These are phyloP conservation scores for Cladosporium sp. DNA, from an alignment of 2,329 filamentous ascomycete genomes.

Conservation along the genomic window DNA sequence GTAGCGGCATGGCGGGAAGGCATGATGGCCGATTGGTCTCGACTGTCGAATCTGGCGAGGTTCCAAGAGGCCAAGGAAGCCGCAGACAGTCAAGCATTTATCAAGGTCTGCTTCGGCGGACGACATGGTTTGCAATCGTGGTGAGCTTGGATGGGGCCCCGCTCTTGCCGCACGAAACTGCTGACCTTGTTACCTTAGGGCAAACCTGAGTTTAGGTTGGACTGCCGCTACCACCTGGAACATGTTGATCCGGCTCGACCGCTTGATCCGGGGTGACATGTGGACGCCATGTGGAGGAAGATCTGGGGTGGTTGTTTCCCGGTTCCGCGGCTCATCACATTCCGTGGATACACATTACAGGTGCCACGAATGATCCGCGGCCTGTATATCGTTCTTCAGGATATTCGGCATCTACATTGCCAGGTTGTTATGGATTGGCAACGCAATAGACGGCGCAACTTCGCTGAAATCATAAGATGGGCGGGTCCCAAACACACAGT, in stretches of 20 bases:
- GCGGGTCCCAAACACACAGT: neutral
- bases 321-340: neutral
- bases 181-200: neutral
- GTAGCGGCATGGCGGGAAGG: slow-evolving; percentile 18
- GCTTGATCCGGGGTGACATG: slow-evolving; percentile 3
- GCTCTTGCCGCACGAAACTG: neutral
- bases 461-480: slow-evolving; percentile 10
- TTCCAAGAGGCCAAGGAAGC: slow-evolving; percentile 10
- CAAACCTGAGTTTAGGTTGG: slow-evolving; percentile 2
- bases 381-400: neutral
- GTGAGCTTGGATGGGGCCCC: slow-evolving; percentile 8
- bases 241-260: neutral
- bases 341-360: neutral
- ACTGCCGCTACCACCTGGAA: neutral
- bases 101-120: neutral
- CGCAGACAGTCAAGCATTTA: slow-evolving; percentile 13
- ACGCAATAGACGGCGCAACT: neutral
- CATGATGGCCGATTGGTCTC: slow-evolving; percentile 9
- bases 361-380: neutral
- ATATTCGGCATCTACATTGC: neutral
- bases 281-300: neutral
- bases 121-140: neutral
- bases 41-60: neutral
- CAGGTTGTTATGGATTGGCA: neutral
- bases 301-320: neutral